Evolutionary conservation across 2,329 filamentous ascomycete species (phyloP).

Genomic region (Scytalidium sp.): DNA sequence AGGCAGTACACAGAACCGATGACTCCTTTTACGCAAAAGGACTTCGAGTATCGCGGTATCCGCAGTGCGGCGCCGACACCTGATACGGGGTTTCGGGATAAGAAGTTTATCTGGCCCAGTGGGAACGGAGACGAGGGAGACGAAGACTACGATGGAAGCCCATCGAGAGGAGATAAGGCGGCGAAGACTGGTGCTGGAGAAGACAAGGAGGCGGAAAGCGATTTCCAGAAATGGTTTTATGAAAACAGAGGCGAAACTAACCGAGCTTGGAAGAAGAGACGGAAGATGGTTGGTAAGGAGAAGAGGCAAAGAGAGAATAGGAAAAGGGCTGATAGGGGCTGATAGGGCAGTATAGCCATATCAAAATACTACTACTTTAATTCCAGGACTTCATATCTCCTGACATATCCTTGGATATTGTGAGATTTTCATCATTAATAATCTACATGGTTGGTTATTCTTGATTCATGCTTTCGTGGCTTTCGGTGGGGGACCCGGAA

Average conservation of each 20-base stretch:
- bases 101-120: constrained; percentile 55
- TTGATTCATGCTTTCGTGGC: too few relatives aligned
- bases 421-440: too few relatives aligned
- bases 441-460: too few relatives aligned
- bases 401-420: neutral
- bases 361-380: neutral
- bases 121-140: constrained; percentile 43
- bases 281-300: constrained; percentile 62
- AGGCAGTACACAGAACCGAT: constrained; percentile 47
- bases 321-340: constrained; percentile 41
- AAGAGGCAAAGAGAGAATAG: constrained; percentile 65
- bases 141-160: constrained; percentile 24
- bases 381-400: neutral
- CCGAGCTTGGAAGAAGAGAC: constrained; percentile 62
- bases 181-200: constrained; percentile 14
- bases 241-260: constrained; percentile 64
- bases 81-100: constrained; percentile 78
- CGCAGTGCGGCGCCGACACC: constrained; percentile 92
- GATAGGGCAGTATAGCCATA: constrained; percentile 12
- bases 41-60: constrained; percentile 70
- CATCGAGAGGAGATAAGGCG: constrained; percentile 26
- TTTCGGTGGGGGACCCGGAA: too few relatives aligned
- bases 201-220: constrained; percentile 30
- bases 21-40: constrained; percentile 79
- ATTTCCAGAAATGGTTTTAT: constrained; percentile 69